Conservation (phyloP, 2,329 filamentous ascomycete species). For the Sclerotinia spermophila region DNA sequence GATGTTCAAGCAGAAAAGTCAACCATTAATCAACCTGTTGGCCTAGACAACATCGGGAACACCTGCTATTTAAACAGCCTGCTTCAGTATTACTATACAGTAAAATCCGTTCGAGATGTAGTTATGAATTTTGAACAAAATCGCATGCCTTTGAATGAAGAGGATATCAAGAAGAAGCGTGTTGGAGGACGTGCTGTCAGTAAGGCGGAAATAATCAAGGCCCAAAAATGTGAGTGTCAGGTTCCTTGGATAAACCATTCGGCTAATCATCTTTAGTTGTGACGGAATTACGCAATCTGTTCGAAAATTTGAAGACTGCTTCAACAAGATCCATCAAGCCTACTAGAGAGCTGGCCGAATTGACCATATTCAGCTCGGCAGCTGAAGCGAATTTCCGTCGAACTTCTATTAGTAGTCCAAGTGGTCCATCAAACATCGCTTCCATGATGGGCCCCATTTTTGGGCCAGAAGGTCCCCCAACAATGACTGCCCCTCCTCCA, state of each 20-base stretch:
- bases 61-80: slow-evolving; percentile 98
- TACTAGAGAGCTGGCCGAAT: slow-evolving; percentile 71
- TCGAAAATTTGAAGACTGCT: slow-evolving; percentile 65
- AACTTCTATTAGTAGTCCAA: slow-evolving; percentile 43
- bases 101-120: slow-evolving; percentile 75
- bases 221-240: slow-evolving; percentile 67
- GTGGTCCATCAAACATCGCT: slow-evolving; percentile 30
- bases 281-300: slow-evolving; percentile 67
- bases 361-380: slow-evolving; percentile 65
- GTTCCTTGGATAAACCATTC: slow-evolving; percentile 14
- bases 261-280: slow-evolving; percentile 53
- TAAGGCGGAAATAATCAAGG: slow-evolving; percentile 52
- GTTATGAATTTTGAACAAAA: slow-evolving; percentile 72
- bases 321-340: slow-evolving; percentile 62
- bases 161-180: slow-evolving; percentile 60
- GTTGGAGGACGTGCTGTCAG: slow-evolving; percentile 71
- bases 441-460: slow-evolving; percentile 30
- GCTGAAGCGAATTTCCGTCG: slow-evolving; percentile 51
- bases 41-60: slow-evolving; percentile 90
- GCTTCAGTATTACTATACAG: slow-evolving; percentile 89
- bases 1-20: slow-evolving; percentile 29
- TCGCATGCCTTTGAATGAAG: slow-evolving; percentile 63
- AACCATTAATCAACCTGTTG: slow-evolving; percentile 67
- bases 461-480: slow-evolving; percentile 32
- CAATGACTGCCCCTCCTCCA: slow-evolving; percentile 21